Evolutionary conservation across 2,329 filamentous ascomycete species (phyloP).

Genomic region (Scedosporium dehoogii): DNA sequence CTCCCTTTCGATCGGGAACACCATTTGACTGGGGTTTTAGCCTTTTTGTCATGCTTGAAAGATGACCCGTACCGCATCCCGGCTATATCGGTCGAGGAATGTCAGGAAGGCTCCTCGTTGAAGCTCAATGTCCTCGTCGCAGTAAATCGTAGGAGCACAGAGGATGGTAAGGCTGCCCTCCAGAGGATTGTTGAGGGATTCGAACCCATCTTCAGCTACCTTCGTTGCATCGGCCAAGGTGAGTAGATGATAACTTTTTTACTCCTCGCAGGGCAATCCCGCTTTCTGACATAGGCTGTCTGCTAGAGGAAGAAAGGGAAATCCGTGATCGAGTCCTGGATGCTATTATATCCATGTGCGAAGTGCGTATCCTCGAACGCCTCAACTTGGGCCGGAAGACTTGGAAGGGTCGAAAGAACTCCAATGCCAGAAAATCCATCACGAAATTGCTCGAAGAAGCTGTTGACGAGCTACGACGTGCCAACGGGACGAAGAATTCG

Average conservation of each 20-base stretch:
- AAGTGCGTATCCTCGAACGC: slow-evolving; percentile 17
- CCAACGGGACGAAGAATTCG: neutral
- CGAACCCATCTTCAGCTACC: neutral
- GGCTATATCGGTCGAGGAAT: slow-evolving; percentile 22
- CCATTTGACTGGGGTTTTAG: slow-evolving; percentile 17
- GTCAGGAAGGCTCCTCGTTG: neutral
- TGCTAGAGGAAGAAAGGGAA: neutral
- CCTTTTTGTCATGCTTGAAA: slow-evolving; percentile 21
- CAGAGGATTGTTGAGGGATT: neutral
- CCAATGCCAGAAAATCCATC: neutral
- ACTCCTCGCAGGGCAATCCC: neutral
- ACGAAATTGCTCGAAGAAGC: neutral
- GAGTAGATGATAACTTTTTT: neutral
- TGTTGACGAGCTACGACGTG: neutral
- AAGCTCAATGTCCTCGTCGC: neutral
- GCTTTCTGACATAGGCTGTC: neutral
- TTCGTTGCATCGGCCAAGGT: neutral
- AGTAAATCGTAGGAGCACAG: neutral
- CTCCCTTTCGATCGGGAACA: slow-evolving; percentile 23
- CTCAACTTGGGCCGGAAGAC: slow-evolving; percentile 14
- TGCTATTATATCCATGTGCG: slow-evolving; percentile 22
- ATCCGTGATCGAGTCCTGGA: slow-evolving; percentile 12
- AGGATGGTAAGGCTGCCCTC: neutral
- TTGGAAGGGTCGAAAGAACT: slow-evolving; percentile 9
- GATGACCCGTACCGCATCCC: slow-evolving; percentile 21